Conservation (phyloP, 345 rosid species). For the Hibiscus syriacus region DNA sequence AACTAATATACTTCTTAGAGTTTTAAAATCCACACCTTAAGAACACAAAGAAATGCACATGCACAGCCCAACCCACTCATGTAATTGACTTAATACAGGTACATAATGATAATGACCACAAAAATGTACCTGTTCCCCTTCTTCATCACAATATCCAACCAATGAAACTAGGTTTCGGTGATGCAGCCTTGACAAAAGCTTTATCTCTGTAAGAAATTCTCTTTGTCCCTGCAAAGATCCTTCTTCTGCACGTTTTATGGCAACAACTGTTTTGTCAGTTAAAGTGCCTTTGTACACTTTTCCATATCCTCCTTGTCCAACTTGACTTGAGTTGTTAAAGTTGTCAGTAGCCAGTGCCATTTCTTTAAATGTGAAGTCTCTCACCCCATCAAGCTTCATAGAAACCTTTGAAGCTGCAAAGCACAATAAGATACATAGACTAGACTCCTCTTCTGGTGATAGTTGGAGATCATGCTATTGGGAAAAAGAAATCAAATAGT, state of each 20-base stretch:
- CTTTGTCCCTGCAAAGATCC: conserved; percentile 83
- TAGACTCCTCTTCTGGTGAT: conserved; percentile 3
- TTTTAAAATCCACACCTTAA: background rate
- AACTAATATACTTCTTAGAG: background rate
- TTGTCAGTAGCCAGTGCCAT: conserved; percentile 65
- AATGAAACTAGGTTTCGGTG: conserved; percentile 85
- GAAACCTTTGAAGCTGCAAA: conserved; percentile 57
- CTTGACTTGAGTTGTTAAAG: conserved; percentile 55
- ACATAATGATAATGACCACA: background rate
- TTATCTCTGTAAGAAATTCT: conserved; percentile 85
- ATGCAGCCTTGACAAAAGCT: conserved; percentile 74
- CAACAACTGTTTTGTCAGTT: conserved; percentile 48
- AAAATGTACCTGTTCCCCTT: conserved; percentile 67
- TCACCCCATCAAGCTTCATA: conserved; percentile 64
- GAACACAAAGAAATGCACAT: conserved; percentile 1
- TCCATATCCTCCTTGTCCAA: conserved; percentile 92
- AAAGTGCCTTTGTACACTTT: conserved; percentile 72
- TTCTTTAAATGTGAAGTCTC: conserved; percentile 66
- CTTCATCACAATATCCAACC: conserved; percentile 75
- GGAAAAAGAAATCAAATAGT: background rate
- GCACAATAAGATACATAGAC: conserved; percentile 6
- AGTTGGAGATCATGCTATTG: background rate
- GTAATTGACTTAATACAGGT: background rate
- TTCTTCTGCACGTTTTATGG: conserved; percentile 83
- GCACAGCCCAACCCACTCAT: background rate